These are phyloP conservation scores for Lophiostoma macrostomum DNA, from an alignment of 495 filamentous ascomycete species.

Conservation along the genomic window DNA sequence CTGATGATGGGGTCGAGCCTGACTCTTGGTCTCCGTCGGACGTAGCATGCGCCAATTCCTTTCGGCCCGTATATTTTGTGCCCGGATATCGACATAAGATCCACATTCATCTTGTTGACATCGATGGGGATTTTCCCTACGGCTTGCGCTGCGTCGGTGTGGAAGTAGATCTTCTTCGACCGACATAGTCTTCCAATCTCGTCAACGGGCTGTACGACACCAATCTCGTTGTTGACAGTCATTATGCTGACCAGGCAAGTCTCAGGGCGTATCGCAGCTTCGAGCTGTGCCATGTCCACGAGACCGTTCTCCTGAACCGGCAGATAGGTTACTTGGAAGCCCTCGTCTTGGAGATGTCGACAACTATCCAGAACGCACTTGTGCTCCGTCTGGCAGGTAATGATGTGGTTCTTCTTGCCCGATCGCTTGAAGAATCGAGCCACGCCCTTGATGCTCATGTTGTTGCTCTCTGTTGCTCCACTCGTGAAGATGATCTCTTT, in stretches of 20 bases:
- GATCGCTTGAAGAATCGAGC: slow-evolving; percentile 88
- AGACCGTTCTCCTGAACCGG: slow-evolving; percentile 83
- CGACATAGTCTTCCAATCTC: slow-evolving; percentile 92
- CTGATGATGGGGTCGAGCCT: slow-evolving; percentile 94
- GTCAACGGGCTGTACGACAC: slow-evolving; percentile 91
- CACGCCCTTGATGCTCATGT: slow-evolving; percentile 99
- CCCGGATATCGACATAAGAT: slow-evolving; percentile 97
- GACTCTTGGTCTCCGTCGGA: slow-evolving; percentile 85
- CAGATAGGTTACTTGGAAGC: slow-evolving; percentile 92
- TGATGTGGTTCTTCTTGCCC: slow-evolving; percentile 97
- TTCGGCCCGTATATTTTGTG: slow-evolving; percentile 99
- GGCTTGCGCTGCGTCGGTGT: slow-evolving; percentile 95
- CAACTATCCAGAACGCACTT: slow-evolving; percentile 98
- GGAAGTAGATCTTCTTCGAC: slow-evolving; percentile 92
- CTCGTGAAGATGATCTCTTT: slow-evolving; percentile 99
- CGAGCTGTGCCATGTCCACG: slow-evolving; percentile 79
- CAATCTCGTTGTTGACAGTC: slow-evolving; percentile 99
- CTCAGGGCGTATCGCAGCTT: slow-evolving; percentile 85
- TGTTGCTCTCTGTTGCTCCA: slow-evolving; percentile 97
- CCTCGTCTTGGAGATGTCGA: slow-evolving; percentile 93
- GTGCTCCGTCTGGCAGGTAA: slow-evolving; percentile 96
- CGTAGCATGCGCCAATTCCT: slow-evolving; percentile 94
- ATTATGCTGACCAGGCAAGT: slow-evolving; percentile 93
- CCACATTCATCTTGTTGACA: slow-evolving; percentile 94
- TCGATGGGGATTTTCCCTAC: slow-evolving; percentile 96